phyloP scores from a whole-genome alignment of 352 stramenopile species.

The Phytophthora podocarpi region DNA sequence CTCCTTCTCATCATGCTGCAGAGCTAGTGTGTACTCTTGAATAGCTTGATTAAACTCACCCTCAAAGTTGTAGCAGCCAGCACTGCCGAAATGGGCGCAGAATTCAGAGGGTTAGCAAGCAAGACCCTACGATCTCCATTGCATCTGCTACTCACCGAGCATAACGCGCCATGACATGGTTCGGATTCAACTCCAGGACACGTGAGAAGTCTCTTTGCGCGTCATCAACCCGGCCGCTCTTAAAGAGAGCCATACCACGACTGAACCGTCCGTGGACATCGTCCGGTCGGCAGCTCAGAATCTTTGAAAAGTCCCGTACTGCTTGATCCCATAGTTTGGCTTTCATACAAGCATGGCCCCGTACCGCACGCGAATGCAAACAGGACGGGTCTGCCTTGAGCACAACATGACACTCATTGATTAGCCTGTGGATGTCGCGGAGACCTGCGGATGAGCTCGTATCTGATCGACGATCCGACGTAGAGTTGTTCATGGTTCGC shows the following conservation, averaged over 20 bases:
- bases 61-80: constrained; percentile 75
- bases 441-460: constrained; percentile 25
- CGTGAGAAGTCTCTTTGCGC: constrained; percentile 69
- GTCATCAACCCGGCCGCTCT: constrained; percentile 49
- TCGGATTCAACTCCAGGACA: constrained; percentile 68
- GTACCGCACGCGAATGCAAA: constrained; percentile 65
- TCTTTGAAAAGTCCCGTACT: constrained; percentile 57
- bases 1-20: constrained; percentile 70
- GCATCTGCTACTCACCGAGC: constrained; percentile 36
- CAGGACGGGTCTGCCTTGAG: constrained; percentile 50
- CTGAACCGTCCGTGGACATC: constrained; percentile 74
- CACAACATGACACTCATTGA: constrained; percentile 56
- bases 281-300: constrained; percentile 51
- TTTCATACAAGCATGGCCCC: constrained; percentile 75
- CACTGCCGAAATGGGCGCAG: no score
- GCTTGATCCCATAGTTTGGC: constrained; percentile 65
- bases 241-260: constrained; percentile 77
- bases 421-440: constrained; percentile 59
- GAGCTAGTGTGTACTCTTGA: constrained; percentile 74
- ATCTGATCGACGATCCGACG: no score
- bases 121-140: not conserved
- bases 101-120: no score
- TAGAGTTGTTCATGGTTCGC: constrained; percentile 6
- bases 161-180: constrained; percentile 83
- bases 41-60: constrained; percentile 75